Evolutionary conservation across 805 yeast genomes (phyloP).

Genomic region (Starmera quercuum): DNA sequence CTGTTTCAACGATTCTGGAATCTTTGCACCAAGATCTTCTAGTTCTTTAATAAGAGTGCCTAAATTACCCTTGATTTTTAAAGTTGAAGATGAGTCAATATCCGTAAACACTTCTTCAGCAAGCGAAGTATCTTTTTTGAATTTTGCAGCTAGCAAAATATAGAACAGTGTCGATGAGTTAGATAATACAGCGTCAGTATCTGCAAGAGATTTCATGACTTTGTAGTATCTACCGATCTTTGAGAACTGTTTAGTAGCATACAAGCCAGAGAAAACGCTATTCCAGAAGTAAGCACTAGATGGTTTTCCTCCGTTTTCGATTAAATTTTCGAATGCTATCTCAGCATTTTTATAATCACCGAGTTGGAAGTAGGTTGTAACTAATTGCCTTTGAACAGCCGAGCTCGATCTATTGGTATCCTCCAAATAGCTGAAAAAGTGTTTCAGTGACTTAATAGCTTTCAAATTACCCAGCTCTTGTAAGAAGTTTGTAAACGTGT

Average conservation of each 20-base stretch:
- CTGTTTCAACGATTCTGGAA: conserved; percentile 11
- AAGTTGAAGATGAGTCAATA: too few species aligned
- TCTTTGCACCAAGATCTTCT: conserved; percentile 4
- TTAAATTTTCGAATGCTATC: conserved; percentile 24
- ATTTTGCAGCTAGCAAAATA: background rate
- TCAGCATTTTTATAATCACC: conserved; percentile 36
- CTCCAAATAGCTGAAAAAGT: background rate
- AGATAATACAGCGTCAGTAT: background rate
- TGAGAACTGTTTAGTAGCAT: background rate
- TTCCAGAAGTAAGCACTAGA: conserved; percentile 10
- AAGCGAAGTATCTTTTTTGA: background rate
- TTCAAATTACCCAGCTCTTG: conserved; percentile 38
- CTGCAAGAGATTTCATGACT: background rate
- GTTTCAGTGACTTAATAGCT: background rate
- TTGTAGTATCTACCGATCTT: background rate
- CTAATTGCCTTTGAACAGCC: background rate
- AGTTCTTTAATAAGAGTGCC: conserved; percentile 7
- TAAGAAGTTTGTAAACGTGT: conserved; percentile 44
- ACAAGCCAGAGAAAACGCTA: conserved; percentile 17
- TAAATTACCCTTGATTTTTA: conserved; percentile 1
- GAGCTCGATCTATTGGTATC: background rate
- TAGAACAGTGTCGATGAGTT: background rate
- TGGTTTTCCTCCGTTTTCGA: conserved; percentile 10
- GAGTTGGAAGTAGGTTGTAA: conserved; percentile 26
- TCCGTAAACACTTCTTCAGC: conserved; percentile 5